Evolutionary conservation across 768 basidiomycete genomes (phyloP).

Genomic region (Dioszegia aurantiaca): DNA sequence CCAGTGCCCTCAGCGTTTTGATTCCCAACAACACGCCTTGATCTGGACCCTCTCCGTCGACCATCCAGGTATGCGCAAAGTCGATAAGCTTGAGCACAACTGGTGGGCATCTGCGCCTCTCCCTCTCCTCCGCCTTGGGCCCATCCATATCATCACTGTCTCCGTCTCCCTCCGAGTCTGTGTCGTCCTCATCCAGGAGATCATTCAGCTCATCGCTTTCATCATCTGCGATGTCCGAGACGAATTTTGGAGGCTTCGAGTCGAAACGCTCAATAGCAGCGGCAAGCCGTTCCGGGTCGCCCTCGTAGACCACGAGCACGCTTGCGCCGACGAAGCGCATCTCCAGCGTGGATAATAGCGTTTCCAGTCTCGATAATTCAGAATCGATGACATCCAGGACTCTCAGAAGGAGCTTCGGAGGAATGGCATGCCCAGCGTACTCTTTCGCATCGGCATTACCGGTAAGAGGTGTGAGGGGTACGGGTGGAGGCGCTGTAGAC

Average conservation of each 20-base stretch:
- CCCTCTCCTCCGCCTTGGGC: constrained; percentile 27
- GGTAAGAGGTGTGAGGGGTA: constrained; percentile 12
- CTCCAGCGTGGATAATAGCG: constrained; percentile 60
- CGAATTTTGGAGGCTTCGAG: constrained; percentile 15
- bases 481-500: constrained; percentile 2
- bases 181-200: constrained; percentile 17
- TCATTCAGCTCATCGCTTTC: constrained; percentile 46
- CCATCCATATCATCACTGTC: constrained; percentile 32
- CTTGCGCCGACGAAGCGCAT: constrained; percentile 79
- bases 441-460: constrained; percentile 5
- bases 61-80: constrained; percentile 80
- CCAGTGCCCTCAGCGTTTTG: constrained; percentile 62
- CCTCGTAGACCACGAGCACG: constrained; percentile 77
- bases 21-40: constrained; percentile 72
- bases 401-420: constrained; percentile 57
- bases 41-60: constrained; percentile 72
- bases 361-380: constrained; percentile 55
- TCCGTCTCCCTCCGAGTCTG: constrained; percentile 43
- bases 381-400: constrained; percentile 62
- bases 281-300: constrained; percentile 56
- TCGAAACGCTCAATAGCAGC: constrained; percentile 44
- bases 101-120: constrained; percentile 54
- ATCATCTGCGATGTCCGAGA: constrained; percentile 31
- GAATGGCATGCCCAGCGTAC: constrained; percentile 20
- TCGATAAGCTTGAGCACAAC: constrained; percentile 80